Percentiles rank a stretch among this genome's conserved stretches.
Evolutionary conservation across 257 asterid species (phyloP).

Genomic region (Solanum sitiens): DNA sequence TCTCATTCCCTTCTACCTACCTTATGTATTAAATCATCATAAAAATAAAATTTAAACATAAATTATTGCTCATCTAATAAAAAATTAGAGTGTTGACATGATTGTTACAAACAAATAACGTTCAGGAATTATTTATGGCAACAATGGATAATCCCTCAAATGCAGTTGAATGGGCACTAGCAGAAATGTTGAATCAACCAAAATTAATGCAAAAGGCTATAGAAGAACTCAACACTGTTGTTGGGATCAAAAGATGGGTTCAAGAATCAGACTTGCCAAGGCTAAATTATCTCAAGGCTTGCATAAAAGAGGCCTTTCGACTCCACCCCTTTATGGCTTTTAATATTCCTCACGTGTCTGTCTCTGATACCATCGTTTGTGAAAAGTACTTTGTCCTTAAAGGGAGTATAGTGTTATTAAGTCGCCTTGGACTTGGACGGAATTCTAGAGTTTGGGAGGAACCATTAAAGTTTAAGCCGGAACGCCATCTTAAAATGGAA

Average conservation of each 20-base stretch:
- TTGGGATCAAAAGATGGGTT: conserved; percentile 10
- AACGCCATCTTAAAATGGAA: neutral
- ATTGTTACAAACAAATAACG: neutral
- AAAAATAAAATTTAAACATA: neutral
- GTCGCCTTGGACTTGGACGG: neutral
- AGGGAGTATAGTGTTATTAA: conserved; percentile 16
- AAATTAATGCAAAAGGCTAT: neutral
- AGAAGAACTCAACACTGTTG: conserved; percentile 7
- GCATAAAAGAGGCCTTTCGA: conserved; percentile 17
- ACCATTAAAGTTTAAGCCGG: neutral
- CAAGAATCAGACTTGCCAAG: conserved; percentile 20
- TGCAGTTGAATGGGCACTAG: conserved; percentile 12
- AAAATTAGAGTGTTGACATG: too few species aligned
- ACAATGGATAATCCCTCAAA: conserved; percentile 17
- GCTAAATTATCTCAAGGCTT: conserved; percentile 18
- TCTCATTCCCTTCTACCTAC: too few species aligned
- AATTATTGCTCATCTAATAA: neutral
- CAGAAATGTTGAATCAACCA: conserved; percentile 23
- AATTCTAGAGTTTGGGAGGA: neutral
- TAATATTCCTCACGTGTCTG: conserved; percentile 15
- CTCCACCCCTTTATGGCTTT: conserved; percentile 14
- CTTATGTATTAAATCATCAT: too few species aligned
- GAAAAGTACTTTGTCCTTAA: conserved; percentile 21
- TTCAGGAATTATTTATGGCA: conserved; percentile 10
- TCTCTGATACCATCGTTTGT: conserved; percentile 1